phyloP scores from a whole-genome alignment of 225 moss, liverwort and hornwort species.

The Thuidium tamariscinum region DNA sequence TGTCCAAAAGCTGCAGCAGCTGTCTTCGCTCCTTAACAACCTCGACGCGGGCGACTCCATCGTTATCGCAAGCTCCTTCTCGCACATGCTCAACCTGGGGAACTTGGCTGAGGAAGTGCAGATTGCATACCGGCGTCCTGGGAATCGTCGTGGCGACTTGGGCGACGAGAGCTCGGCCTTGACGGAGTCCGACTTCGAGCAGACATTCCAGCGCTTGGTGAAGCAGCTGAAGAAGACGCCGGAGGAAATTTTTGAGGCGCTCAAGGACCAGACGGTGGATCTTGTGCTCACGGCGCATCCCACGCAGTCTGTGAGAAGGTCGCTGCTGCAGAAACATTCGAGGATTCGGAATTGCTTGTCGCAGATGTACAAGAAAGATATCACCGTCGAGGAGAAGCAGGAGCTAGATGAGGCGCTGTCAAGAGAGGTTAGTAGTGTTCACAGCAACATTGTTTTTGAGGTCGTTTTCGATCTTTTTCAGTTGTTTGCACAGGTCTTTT shows the following conservation, averaged over 20 bases:
- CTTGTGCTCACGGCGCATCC: conserved; percentile 50
- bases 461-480: neutral
- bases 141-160: conserved; percentile 25
- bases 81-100: conserved; percentile 62
- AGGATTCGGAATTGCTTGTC: conserved; percentile 43
- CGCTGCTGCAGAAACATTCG: conserved; percentile 49
- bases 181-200: conserved; percentile 51
- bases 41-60: conserved; percentile 39
- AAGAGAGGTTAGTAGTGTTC: conserved; percentile 14
- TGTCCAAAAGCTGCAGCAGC: conserved; percentile 20
- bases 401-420: conserved; percentile 50
- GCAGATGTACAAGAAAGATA: conserved; percentile 34
- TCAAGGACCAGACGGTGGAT: conserved; percentile 48
- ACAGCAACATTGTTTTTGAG: neutral
- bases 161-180: conserved; percentile 48
- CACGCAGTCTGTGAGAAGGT: conserved; percentile 50
- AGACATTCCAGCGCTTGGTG: conserved; percentile 44
- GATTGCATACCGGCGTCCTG: conserved; percentile 41
- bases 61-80: conserved; percentile 51
- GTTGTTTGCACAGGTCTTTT: neutral
- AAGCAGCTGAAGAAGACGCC: conserved; percentile 48
- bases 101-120: conserved; percentile 63
- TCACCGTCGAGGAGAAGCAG: conserved; percentile 34
- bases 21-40: conserved; percentile 22
- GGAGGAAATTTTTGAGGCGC: conserved; percentile 46